Base-by-base conservation (phyloP, 164 flowering plant genomes). In the Chloranthus sessilifolius region DNA sequence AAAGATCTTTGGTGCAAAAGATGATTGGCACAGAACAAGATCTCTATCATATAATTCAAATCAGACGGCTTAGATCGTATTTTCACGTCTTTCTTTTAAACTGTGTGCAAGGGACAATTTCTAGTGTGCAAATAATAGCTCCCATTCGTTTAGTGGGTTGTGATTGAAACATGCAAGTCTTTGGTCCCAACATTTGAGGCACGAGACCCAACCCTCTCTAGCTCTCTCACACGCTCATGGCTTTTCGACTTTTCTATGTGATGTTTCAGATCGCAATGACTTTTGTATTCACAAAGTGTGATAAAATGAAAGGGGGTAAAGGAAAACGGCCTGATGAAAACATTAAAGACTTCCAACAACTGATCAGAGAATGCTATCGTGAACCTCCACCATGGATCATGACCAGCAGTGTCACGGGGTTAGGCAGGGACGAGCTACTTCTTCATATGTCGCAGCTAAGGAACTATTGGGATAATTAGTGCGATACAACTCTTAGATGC, bases 351-450 rank as follows among this genome's bases (percentile, higher is more conserved):
- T 77, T 80, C 39, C 78, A 67, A 51, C 63, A 68, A 35, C 46
- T 74, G 24, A 60, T 77, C 27, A 62, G 67, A 61, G 30, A 70
- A 42, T 64, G 60, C 59, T 77, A 68, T 58, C 53, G 15, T 48
- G 55, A 52, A 43, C 78, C 71, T 51, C 82, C 98, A 20, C 85
- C 96, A 20, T 88, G 98, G 98, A 88, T 92, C 78, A 88, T 92
- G 96, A 88, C 98, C 2, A 83, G 98, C 70, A 82, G 98, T 45
- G 72, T 81, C 46, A 80, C 88, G 20, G 91, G 91, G 45, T 66
- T 92, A 60, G 98, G 98, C 53, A 82, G 98, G 53, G 85, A 85
- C 53, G 95, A 85, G 56, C 95, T 92, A 52, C 95, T 88, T 35
- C 74, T 77, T 16, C 95, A 88, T 29, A 79, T 85, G 91, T 92